Conservation (phyloP, 345 rosid genomes). For the Erysimum cheiranthoides region DNA sequence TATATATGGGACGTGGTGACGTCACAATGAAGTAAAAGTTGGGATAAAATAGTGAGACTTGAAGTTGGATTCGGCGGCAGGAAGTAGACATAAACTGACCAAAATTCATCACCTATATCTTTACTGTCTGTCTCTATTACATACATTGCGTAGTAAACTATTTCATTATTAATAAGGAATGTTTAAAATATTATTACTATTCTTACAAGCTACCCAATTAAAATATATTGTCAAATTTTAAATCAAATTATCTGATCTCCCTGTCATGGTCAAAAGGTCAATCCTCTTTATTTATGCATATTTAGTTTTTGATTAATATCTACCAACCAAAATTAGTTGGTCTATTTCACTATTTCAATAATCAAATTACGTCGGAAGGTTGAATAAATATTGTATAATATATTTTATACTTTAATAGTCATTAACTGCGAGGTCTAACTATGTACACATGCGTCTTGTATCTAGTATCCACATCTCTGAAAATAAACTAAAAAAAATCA, state of each 20-base stretch:
- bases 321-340: neutral
- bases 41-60: conserved; percentile 11
- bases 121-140: conserved; percentile 40
- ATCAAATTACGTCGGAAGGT: neutral
- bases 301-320: neutral
- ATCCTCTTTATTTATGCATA: neutral
- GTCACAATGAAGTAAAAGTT: conserved; percentile 16
- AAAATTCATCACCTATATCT: conserved; percentile 34
- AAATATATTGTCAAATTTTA: conserved; percentile 1
- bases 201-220: conserved; percentile 38
- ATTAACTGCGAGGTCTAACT: conserved; percentile 23
- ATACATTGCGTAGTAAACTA: conserved; percentile 40
- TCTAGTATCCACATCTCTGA: conserved; percentile 5
- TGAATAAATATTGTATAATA: neutral
- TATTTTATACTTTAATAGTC: neutral
- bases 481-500: neutral
- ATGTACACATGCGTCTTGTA: conserved; percentile 26
- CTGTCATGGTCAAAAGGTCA: conserved; percentile 26
- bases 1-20: conserved; percentile 11
- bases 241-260: conserved; percentile 5
- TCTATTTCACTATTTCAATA: conserved; percentile 2
- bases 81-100: conserved; percentile 48
- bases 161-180: conserved; percentile 1
- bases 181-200: conserved; percentile 6
- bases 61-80: conserved; percentile 46